Percentiles rank a stretch among this genome's conserved stretches.
phyloP scores from a whole-genome alignment of 805 yeast genomes.

The Schizosaccharomyces japonicus region DNA sequence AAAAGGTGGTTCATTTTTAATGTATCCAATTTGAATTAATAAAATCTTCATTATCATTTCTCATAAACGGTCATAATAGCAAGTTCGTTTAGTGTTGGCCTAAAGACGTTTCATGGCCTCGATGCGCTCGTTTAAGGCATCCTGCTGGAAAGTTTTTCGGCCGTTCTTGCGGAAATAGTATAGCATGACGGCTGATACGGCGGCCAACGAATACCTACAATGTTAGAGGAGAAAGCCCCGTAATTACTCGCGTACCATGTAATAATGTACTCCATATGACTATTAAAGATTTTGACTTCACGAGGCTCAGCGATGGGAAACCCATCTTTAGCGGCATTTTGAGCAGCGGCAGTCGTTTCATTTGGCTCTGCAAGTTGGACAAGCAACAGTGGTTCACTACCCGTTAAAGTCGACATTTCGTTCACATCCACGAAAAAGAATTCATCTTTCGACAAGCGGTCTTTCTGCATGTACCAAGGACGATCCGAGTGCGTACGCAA shows the following conservation, averaged over 20 bases:
- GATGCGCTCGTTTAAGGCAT: no score
- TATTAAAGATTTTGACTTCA: conserved; percentile 60
- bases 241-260: conserved; percentile 40
- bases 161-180: neutral
- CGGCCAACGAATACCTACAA: neutral
- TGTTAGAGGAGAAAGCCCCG: neutral
- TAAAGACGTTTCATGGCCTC: no score
- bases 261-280: conserved; percentile 72
- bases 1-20: neutral
- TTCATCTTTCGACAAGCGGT: conserved; percentile 37
- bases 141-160: neutral
- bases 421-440: conserved; percentile 63
- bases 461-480: conserved; percentile 42
- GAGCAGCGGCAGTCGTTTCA: conserved; percentile 13
- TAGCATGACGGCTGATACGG: conserved; percentile 2
- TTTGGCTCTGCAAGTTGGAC: conserved; percentile 28
- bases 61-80: no score
- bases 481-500: conserved; percentile 28
- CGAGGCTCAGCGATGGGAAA: conserved; percentile 75
- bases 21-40: neutral
- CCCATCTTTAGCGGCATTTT: conserved; percentile 50
- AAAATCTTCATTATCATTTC: no score
- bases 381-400: conserved; percentile 41
- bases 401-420: conserved; percentile 50
- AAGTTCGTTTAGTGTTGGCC: no score